Conservation (phyloP, 345 rosid species). For the Anastatica hierochuntica region DNA sequence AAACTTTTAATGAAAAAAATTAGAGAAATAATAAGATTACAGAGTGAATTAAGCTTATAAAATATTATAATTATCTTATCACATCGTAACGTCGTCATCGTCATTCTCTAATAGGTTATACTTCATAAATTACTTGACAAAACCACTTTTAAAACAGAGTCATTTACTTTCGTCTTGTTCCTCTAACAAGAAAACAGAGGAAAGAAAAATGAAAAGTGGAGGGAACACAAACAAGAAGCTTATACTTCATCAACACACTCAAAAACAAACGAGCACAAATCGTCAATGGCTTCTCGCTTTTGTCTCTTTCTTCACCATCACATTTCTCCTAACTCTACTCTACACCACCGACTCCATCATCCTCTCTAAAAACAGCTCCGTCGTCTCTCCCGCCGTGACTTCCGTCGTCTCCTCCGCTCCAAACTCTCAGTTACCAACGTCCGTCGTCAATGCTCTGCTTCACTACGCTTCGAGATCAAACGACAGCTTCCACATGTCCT, state of each 20-base stretch:
- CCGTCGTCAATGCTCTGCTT: conserved; percentile 65
- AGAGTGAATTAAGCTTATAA: neutral
- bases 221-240: conserved; percentile 72
- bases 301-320: conserved; percentile 70
- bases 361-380: conserved; percentile 19
- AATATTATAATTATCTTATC: no score
- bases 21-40: neutral
- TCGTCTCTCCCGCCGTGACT: no score
- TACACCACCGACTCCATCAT: conserved; percentile 60
- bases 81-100: neutral
- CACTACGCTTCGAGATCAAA: conserved; percentile 81
- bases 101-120: neutral
- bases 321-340: conserved; percentile 65
- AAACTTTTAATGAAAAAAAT: neutral
- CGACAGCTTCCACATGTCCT: conserved; percentile 64
- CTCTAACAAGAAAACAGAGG: neutral
- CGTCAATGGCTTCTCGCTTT: conserved; percentile 84
- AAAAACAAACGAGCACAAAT: conserved; percentile 74
- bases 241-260: conserved; percentile 88
- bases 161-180: conserved; percentile 16
- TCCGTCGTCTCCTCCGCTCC: conserved; percentile 24
- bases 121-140: neutral
- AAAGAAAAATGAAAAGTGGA: conserved; percentile 47
- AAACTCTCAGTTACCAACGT: conserved; percentile 39
- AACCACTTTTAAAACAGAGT: conserved; percentile 24